Evolutionary conservation across 208 protist genomes (phyloP), one percentile per base, ranked within the genome.

Genomic region (Leishmania guyanensis): DNA sequence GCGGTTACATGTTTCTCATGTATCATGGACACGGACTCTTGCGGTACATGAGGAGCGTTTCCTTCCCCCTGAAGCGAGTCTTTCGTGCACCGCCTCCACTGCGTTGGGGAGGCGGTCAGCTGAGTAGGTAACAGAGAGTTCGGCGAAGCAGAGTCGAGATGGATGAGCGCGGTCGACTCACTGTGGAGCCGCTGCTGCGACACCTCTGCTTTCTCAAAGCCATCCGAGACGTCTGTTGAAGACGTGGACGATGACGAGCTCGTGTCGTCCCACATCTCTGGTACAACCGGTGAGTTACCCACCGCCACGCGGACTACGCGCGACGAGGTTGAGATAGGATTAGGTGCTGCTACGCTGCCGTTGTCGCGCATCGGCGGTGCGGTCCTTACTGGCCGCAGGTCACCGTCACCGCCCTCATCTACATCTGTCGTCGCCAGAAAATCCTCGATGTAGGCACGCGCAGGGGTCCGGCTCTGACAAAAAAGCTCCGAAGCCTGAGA

Each of bases 231-330:
- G 2, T 8, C 10, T 17, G 33, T 68, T 0, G 72, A 76, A 10
- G 72, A 76, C 10, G 39, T 66, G 39, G 74, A n/a, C 36, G 53
- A 16, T 1, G 75, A 84, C 4, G 81, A 84, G 60, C 76, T 80
- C 51, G 81, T 84, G 53, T 84, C 81, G 20, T 76, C 76, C 81
- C 81, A 84, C 81, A 84, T 84, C 70, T 75, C 75, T 16, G 46
- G 68, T 9, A 84, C 58, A 14, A 84, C 76, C 12, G 81, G 76
- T 14, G 81, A 80, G 76, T 80, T 80, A 71, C 80, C 69, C 43
- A 84, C 48, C 10, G 81, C 69, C 39, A 77, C 56, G 14, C 81
- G 46, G 17, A 77, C 56, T n/a, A 51, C 60, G 43, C 46, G 65
- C 16, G 33, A 26, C 26, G 65, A 14, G 20, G 46, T 17, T 5